These are phyloP conservation scores for Leccinum solheimii DNA, from an alignment of 1,284 basidiomycete species.

Conservation along the genomic window DNA sequence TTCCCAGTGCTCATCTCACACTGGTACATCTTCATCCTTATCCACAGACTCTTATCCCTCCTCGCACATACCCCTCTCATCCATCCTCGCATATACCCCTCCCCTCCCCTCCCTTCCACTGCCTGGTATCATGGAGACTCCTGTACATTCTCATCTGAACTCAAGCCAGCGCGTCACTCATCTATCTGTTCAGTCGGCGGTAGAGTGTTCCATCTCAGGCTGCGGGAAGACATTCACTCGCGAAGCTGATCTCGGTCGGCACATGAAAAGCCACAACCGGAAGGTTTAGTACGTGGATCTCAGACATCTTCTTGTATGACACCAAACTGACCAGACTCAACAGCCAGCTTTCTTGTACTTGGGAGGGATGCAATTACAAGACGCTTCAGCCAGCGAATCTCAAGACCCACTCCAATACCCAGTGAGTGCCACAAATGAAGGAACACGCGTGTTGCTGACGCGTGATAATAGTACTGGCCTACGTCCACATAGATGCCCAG, in stretches of 20 bases:
- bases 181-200: slow-evolving; percentile 8
- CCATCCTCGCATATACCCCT: no score
- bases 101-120: background rate
- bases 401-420: slow-evolving; percentile 24
- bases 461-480: slow-evolving; percentile 14
- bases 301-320: background rate
- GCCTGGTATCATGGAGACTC: background rate
- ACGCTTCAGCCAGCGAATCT: slow-evolving; percentile 36
- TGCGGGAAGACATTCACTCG: slow-evolving; percentile 20
- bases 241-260: slow-evolving; percentile 22
- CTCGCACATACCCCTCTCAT: no score
- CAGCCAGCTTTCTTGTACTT: slow-evolving; percentile 32
- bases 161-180: slow-evolving; percentile 5
- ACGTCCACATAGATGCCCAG: slow-evolving; percentile 25
- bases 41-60: no score
- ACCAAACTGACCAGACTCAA: slow-evolving; percentile 5
- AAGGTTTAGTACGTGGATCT: slow-evolving; percentile 17
- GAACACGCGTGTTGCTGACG: slow-evolving; percentile 3
- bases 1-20: background rate
- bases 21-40: no score
- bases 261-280: slow-evolving; percentile 16
- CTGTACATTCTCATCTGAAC: slow-evolving; percentile 10
- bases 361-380: no score
- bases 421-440: slow-evolving; percentile 15
- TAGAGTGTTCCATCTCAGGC: background rate